phyloP scores from a whole-genome alignment of 176 grass and related monocot species.

The Aegilops tauschii region DNA sequence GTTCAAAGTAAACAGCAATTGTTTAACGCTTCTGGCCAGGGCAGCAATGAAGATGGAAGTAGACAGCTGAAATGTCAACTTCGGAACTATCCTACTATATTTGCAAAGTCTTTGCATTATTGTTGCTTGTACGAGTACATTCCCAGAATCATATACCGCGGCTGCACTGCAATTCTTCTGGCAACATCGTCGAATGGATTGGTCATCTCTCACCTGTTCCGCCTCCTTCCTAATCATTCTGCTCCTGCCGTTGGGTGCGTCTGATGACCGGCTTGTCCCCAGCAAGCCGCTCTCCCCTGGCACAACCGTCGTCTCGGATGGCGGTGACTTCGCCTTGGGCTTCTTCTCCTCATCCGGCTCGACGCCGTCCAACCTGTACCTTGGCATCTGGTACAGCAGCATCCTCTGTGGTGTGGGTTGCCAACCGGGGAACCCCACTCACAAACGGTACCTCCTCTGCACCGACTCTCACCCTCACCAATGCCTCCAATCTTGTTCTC shows the following conservation, averaged over 20 bases:
- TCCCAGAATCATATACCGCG: no score
- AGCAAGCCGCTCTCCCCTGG: conserved; percentile 9
- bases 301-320: neutral
- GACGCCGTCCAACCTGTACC: neutral
- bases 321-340: conserved; percentile 6
- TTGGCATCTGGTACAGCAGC: neutral
- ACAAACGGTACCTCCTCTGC: neutral
- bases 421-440: neutral
- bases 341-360: neutral
- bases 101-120: no score
- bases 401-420: neutral
- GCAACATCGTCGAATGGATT: neutral
- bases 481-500: neutral
- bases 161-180: no score
- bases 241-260: neutral
- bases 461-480: neutral
- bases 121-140: no score
- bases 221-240: neutral
- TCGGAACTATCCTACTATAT: no score
- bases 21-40: no score
- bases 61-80: no score
- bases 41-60: no score
- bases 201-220: neutral
- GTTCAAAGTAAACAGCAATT: no score
- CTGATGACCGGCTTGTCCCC: neutral